phyloP scores from a whole-genome alignment of 768 basidiomycete genomes.

The Obba rivulosa region DNA sequence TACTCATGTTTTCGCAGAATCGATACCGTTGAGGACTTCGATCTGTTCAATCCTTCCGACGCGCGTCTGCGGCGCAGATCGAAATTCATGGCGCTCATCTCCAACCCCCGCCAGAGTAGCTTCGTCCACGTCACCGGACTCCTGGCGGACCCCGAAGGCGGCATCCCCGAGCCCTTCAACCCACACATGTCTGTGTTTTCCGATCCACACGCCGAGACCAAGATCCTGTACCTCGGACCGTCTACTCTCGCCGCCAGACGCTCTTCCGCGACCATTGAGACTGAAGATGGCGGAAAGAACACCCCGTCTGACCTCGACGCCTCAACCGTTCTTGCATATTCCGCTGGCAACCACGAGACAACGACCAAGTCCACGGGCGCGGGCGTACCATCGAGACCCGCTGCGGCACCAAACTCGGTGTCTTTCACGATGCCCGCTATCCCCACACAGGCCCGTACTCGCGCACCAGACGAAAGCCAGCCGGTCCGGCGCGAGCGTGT shows the following conservation, averaged over 20 bases:
- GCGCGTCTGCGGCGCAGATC: slow-evolving; percentile 29
- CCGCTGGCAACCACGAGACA: too few species aligned
- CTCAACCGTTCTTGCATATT: too few species aligned
- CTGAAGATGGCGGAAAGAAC: too few species aligned
- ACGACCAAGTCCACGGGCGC: too few species aligned
- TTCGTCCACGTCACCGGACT: slow-evolving; percentile 46
- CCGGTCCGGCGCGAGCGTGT: slow-evolving; percentile 9
- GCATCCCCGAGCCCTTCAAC: slow-evolving; percentile 3
- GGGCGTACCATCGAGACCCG: too few species aligned
- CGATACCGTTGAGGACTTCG: slow-evolving; percentile 51
- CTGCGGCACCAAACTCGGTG: too few species aligned
- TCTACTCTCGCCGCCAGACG: background rate
- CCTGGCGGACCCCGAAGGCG: slow-evolving; percentile 27
- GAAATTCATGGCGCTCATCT: slow-evolving; percentile 41
- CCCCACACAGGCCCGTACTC: background rate
- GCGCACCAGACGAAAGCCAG: too few species aligned
- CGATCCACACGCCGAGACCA: background rate
- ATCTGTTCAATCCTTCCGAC: slow-evolving; percentile 30
- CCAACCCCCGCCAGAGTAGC: slow-evolving; percentile 47
- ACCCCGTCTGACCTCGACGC: too few species aligned
- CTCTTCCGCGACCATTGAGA: background rate
- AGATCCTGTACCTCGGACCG: background rate
- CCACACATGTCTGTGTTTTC: background rate
- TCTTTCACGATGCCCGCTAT: background rate
- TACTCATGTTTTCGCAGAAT: slow-evolving; percentile 29